Conservation (phyloP, 2,329 filamentous ascomycete genomes). For the Lasiodiplodia citricola region DNA sequence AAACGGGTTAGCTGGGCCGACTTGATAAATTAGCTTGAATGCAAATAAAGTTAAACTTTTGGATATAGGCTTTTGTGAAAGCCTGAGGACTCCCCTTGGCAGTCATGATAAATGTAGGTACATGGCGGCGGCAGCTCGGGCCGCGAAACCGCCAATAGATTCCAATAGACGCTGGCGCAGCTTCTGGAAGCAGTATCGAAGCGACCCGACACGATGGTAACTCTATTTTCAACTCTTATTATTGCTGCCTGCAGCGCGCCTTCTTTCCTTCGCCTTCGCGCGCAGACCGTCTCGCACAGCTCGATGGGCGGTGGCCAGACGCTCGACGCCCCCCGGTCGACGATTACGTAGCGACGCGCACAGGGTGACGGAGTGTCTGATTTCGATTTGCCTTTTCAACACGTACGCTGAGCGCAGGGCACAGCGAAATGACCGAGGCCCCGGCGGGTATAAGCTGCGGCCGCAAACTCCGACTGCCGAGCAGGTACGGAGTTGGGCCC, state of each 20-base stretch:
- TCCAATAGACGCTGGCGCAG: slow-evolving; percentile 16
- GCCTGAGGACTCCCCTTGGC: neutral
- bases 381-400: slow-evolving; percentile 14
- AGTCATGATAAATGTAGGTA: no score
- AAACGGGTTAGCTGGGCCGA: no score
- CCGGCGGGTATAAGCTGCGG: neutral
- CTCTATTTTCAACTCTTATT: neutral
- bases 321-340: neutral
- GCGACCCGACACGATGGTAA: slow-evolving; percentile 16
- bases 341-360: no score
- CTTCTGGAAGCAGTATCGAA: slow-evolving; percentile 19
- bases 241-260: slow-evolving; percentile 1
- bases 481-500: slow-evolving; percentile 6
- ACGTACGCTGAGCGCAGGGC: neutral
- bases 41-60: no score
- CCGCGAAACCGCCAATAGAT: slow-evolving; percentile 12
- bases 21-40: no score
- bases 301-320: neutral
- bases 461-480: slow-evolving; percentile 16
- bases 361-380: neutral
- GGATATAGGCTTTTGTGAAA: neutral
- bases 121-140: neutral
- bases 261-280: neutral
- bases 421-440: slow-evolving; percentile 6
- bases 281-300: neutral